Base-by-base conservation (phyloP, 176 grass and related monocot species). In the Tillandsia fasciculata region DNA sequence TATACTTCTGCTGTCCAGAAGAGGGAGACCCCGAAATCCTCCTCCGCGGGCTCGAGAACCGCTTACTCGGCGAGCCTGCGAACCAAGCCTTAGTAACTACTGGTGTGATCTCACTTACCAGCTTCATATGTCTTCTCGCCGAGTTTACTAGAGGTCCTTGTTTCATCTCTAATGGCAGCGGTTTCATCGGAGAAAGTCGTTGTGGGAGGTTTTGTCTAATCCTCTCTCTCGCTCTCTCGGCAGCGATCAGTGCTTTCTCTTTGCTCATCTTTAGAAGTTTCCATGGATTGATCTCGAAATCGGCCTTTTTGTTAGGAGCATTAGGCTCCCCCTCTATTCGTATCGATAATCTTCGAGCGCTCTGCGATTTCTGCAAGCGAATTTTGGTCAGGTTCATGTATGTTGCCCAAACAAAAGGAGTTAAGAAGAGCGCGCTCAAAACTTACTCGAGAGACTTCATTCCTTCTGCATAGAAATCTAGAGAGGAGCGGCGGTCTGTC, bases 251-350 rank as follows among this genome's bases (percentile, higher is more conserved):
- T 70, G 94, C 84, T 66, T 87, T 99, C 33, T 93, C 87, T 66
- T 83, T 84, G 61, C 89, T 99, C 89, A 99, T 99, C 79, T 84
- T 86, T 23, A 92, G 84, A 72, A 99, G 79, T 15, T 68, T 90
- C 94, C 89, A 99, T 72, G 94, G 89, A 27, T 93, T 87, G 59
- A 99, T 93, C 63, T 90, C 69, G 75, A 85, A 77, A 70, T 85
- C 90, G 71, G 77, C 63, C 1, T 83, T 90, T 70, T 69, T 87
- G 76, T 70, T 77, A 42, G 65, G 64, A 59, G 84, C 76, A 18
- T 26, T 70, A 29, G 85, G 72, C 50, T 93, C 82, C 15, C 81
- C 83, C 47, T 99, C 94, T 1, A 99, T 81, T 82, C 83, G 85
- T 65, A 99, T 90, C 0, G 94, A 93, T 23, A 99, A 52, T 69